Percentiles rank a stretch among this genome's conserved stretches.
Evolutionary conservation across 208 protist species (phyloP).

Genomic region (Leishmania braziliensis): DNA sequence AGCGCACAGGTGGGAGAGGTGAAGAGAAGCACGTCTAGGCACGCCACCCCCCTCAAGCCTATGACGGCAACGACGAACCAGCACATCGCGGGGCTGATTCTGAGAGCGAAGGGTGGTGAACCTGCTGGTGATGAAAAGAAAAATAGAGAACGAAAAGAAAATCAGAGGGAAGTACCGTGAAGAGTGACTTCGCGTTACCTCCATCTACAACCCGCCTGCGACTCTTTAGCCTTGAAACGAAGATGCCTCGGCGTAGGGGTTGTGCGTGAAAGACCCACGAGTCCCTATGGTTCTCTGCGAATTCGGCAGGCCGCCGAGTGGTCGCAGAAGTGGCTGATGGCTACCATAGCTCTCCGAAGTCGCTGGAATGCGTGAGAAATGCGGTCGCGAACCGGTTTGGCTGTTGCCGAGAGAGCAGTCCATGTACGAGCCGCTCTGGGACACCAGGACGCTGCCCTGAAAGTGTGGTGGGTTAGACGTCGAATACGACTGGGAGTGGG

Average conservation of each 20-base stretch:
- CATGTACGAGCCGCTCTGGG: constrained; percentile 22
- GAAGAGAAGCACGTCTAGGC: neutral
- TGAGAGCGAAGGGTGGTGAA: no score
- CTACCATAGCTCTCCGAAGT: constrained; percentile 3
- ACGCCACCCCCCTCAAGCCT: neutral
- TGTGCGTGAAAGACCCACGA: constrained; percentile 56
- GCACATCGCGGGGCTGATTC: neutral
- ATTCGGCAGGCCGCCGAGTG: constrained; percentile 10
- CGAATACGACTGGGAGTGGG: constrained; percentile 15
- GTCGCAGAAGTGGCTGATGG: constrained; percentile 33
- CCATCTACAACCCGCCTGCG: no score
- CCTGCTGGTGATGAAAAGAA: neutral
- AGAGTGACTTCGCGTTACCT: no score
- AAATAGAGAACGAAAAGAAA: constrained; percentile 1
- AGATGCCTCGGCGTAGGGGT: constrained; percentile 73
- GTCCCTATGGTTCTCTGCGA: constrained; percentile 16
- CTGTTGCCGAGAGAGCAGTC: constrained; percentile 18
- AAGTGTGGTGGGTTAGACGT: constrained; percentile 7
- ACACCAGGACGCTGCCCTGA: constrained; percentile 14
- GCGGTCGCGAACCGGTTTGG: neutral
- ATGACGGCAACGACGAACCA: neutral
- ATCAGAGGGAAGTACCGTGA: neutral
- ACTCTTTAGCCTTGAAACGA: constrained; percentile 37
- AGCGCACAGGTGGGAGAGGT: neutral
- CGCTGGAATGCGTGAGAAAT: neutral